These are phyloP conservation scores for Wallemia hederae DNA, from an alignment of 1,284 basidiomycete species.

Conservation along the genomic window DNA sequence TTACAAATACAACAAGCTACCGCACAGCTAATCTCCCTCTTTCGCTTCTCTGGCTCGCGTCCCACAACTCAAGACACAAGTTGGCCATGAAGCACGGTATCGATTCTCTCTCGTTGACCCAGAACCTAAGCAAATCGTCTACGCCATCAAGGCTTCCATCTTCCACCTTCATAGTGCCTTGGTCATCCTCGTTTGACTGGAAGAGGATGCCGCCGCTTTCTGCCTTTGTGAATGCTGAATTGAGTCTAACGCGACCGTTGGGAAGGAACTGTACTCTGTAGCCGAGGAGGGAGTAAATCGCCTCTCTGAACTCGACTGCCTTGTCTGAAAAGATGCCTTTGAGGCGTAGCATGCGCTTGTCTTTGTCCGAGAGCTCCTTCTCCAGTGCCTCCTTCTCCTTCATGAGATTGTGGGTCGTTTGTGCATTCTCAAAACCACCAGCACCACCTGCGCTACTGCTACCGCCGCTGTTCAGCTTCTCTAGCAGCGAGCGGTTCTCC, in stretches of 20 bases:
- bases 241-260: constrained; percentile 52
- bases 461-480: constrained; percentile 13
- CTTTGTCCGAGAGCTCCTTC: constrained; percentile 21
- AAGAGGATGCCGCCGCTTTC: constrained; percentile 20
- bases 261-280: constrained; percentile 57
- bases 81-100: constrained; percentile 24
- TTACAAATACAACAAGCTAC: background rate
- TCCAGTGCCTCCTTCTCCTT: constrained; percentile 32
- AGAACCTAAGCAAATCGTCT: constrained; percentile 21
- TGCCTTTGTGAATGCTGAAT: constrained; percentile 33
- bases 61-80: constrained; percentile 21
- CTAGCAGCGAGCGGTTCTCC: constrained; percentile 39
- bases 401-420: constrained; percentile 34
- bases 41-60: constrained; percentile 2
- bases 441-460: constrained; percentile 21
- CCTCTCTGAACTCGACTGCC: constrained; percentile 47
- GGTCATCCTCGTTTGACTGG: constrained; percentile 20
- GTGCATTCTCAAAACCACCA: constrained; percentile 28
- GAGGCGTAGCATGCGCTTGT: constrained; percentile 40
- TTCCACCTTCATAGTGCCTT: constrained; percentile 21
- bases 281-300: constrained; percentile 47
- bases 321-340: constrained; percentile 47
- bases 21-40: background rate
- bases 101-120: constrained; percentile 21
- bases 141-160: constrained; percentile 17